Evolutionary conservation across 306 rosid species (phyloP).

Genomic region (Fragaria iinumae): DNA sequence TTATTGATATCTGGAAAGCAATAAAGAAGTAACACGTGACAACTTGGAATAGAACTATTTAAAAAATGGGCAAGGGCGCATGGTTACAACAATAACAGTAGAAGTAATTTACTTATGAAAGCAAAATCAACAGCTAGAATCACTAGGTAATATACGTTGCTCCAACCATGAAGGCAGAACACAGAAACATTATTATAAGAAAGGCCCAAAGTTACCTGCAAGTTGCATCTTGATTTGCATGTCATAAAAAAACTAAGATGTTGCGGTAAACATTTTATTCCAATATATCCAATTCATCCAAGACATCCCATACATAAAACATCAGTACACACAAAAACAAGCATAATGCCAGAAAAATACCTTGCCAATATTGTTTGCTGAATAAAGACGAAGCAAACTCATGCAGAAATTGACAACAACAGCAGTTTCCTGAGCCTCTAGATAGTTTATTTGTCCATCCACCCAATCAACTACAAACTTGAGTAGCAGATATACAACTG

Average conservation of each 20-base stretch:
- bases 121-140: neutral
- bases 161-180: neutral
- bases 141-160: neutral
- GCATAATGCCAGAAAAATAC: constrained; percentile 37
- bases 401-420: constrained; percentile 74
- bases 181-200: neutral
- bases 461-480: constrained; percentile 95
- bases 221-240: neutral
- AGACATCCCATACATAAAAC: neutral
- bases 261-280: neutral
- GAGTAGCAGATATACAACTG: constrained; percentile 90
- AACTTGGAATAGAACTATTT: neutral
- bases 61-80: neutral
- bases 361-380: constrained; percentile 94
- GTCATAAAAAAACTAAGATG: neutral
- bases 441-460: constrained; percentile 83
- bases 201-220: neutral
- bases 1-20: constrained; percentile 68
- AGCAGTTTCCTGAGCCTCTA: constrained; percentile 82
- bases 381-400: constrained; percentile 87
- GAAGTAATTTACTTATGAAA: neutral
- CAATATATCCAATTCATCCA: neutral
- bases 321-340: neutral
- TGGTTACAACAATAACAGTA: neutral
- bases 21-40: constrained; percentile 15